These are phyloP conservation scores for Lactarius akahatsu DNA, from an alignment of 768 basidiomycete species.

Conservation along the genomic window DNA sequence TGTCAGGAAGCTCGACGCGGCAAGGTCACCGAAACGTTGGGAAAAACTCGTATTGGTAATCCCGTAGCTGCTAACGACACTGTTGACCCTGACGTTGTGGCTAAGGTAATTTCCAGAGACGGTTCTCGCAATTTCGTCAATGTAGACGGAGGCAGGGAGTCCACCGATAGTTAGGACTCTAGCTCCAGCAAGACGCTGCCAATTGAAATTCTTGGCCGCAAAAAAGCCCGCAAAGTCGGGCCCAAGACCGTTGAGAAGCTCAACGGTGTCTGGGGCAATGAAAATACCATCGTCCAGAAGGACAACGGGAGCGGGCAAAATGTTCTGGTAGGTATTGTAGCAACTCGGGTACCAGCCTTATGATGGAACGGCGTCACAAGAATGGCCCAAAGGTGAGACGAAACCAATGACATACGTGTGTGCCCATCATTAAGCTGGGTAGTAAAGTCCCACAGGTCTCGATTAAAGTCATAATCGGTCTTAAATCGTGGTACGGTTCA, in stretches of 20 bases:
- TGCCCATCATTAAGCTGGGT: conserved; percentile 66
- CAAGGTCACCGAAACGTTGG: conserved; percentile 57
- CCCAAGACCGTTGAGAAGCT: conserved; percentile 49
- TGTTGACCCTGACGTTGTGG: conserved; percentile 62
- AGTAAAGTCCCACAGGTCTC: conserved; percentile 55
- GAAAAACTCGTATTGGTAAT: conserved; percentile 43
- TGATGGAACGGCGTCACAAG: background rate
- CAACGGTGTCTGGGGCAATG: conserved; percentile 54
- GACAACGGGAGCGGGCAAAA: conserved; percentile 53
- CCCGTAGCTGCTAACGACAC: conserved; percentile 58
- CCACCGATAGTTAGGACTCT: conserved; percentile 55
- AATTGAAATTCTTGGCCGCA: conserved; percentile 48
- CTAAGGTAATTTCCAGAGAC: conserved; percentile 63
- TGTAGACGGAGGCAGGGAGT: conserved; percentile 51
- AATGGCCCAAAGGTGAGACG: background rate
- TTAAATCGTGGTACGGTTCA: background rate
- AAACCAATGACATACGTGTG: conserved; percentile 45
- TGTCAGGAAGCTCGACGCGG: conserved; percentile 50
- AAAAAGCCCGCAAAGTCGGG: conserved; percentile 46
- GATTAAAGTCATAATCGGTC: conserved; percentile 68
- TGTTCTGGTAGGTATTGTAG: conserved; percentile 45
- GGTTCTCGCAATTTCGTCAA: conserved; percentile 54
- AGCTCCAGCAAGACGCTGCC: conserved; percentile 60
- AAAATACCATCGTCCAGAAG: conserved; percentile 39
- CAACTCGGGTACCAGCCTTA: conserved; percentile 58